A percentile compares a stretch with the other conserved stretches of the same genome.
phyloP scores from a whole-genome alignment of 2,329 filamentous ascomycete genomes.

The Exophiala lecanii-corni region DNA sequence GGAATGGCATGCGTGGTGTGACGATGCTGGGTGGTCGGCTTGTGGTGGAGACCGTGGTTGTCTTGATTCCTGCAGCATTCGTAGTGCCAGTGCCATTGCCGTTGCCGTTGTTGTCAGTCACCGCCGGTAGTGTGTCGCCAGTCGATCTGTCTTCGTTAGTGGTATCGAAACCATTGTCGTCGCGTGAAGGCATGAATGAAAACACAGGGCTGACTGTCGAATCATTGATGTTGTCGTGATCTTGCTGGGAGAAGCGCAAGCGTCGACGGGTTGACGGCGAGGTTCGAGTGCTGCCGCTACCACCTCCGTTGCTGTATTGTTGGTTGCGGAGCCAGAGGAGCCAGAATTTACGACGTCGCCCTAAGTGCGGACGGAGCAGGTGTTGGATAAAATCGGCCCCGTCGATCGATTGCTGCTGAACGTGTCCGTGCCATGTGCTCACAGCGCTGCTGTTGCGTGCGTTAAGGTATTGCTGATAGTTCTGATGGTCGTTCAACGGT shows the following conservation, averaged over 20 bases:
- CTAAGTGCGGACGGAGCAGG: conserved; percentile 18
- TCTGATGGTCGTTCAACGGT: not conserved
- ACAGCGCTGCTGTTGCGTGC: not conserved
- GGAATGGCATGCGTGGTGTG: conserved; percentile 15
- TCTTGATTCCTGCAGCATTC: not conserved
- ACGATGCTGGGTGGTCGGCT: not conserved
- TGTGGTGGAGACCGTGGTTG: conserved; percentile 5
- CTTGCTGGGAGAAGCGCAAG: not conserved
- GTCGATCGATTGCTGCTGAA: conserved; percentile 8
- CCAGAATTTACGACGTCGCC: conserved; percentile 24
- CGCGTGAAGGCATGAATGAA: conserved; percentile 14
- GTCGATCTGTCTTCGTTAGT: not conserved
- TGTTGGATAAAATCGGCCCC: conserved; percentile 19
- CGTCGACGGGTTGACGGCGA: not conserved
- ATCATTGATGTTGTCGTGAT: not conserved
- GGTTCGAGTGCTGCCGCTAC: not conserved
- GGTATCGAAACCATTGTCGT: conserved; percentile 1
- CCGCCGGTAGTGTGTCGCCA: not conserved
- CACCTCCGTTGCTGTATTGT: conserved; percentile 7
- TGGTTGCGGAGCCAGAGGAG: conserved; percentile 26
- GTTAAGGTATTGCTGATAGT: no score
- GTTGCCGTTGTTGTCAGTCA: not conserved
- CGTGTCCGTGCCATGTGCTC: not conserved
- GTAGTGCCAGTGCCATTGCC: not conserved
- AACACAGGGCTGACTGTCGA: conserved; percentile 14